Evolutionary conservation across 2,329 filamentous ascomycete genomes (phyloP), one percentile per base, ranked within the genome.

Genomic region (Talaromyces sp.): DNA sequence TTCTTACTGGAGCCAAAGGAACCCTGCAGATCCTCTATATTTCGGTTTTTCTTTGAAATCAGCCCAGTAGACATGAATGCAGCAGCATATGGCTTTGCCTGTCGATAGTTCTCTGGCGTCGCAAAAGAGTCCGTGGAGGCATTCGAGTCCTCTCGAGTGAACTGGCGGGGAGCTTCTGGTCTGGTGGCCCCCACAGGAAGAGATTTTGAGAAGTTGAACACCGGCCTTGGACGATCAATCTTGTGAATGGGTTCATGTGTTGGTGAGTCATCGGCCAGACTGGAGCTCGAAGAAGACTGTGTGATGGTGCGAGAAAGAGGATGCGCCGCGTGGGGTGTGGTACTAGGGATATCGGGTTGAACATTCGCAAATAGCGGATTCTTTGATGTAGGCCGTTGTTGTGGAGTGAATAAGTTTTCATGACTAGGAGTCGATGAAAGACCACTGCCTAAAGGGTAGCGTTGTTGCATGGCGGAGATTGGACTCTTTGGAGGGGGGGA

Each of bases 11-110:
- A 80, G 27, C 81, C 82, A 43, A 81, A 77, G 62, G 76, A 78
- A 69, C 80, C 78, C 73, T 81, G 79, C 69, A 76, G 85, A 61
- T 92, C 86, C 70, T 97, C 92, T 0, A 89, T 86, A 75, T 91
- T 89, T 65, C 91, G 89, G 73, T 95, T 96, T 77, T 96, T 91
- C 80, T 99, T 99, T 11, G 95, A 97, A 63, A 99, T 90, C 31
- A 99, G 82, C 1, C 94, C 93, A 0, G 95, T 98, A 1, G 95
- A 98, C 83, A 92, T 93, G 78, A 97, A 97, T 6, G 93, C 93
- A 47, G 91, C 88, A 36, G 91, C 89, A 64, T 91, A 85, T 25
- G 93, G 90, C 73, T 89, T 92, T 7, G 88, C 90, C 60, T 87
- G 83, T 77, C 92, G 93, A 79, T 91, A 95, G 63, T 86, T 87